Conservation (phyloP, 1,139 yeast species). For the Geotrichum armillariae region DNA sequence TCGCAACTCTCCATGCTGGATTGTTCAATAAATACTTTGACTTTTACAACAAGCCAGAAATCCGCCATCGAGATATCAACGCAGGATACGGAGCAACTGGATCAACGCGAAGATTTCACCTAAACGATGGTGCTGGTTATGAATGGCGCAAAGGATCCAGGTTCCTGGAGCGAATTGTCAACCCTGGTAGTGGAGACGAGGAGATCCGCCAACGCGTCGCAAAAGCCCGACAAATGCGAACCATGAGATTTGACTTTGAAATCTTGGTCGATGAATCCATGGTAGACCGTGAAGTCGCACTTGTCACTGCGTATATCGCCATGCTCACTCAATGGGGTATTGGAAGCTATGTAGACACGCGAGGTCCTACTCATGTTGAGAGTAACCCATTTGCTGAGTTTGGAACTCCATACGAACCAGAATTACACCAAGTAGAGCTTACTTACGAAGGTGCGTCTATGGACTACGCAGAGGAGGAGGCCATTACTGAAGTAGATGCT, state of each 20-base stretch:
- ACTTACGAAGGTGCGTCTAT: slow-evolving; percentile 11
- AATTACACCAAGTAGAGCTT: slow-evolving; percentile 17
- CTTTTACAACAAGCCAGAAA: slow-evolving; percentile 49
- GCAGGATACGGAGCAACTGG: slow-evolving; percentile 36
- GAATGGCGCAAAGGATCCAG: slow-evolving; percentile 56
- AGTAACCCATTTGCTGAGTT: not conserved
- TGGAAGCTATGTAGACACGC: slow-evolving; percentile 53
- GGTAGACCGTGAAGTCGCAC: slow-evolving; percentile 51
- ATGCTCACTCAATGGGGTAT: slow-evolving; percentile 67
- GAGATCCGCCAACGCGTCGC: slow-evolving; percentile 56
- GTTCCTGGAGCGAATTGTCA: slow-evolving; percentile 51
- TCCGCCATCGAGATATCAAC: slow-evolving; percentile 47
- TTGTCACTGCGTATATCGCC: slow-evolving; percentile 58
- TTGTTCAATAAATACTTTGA: slow-evolving; percentile 48
- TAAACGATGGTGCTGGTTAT: slow-evolving; percentile 54
- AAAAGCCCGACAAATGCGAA: slow-evolving; percentile 56
- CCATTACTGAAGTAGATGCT: not conserved
- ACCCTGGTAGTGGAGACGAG: slow-evolving; percentile 57
- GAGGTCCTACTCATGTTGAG: slow-evolving; percentile 49
- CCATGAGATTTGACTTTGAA: slow-evolving; percentile 60
- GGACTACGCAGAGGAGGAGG: not conserved
- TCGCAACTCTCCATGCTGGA: slow-evolving; percentile 55
- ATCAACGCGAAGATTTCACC: slow-evolving; percentile 42
- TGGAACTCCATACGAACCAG: not conserved
- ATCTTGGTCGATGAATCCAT: slow-evolving; percentile 50